phyloP scores from a whole-genome alignment of 306 rosid genomes.

The Ammopiptanthus mongolicus region DNA sequence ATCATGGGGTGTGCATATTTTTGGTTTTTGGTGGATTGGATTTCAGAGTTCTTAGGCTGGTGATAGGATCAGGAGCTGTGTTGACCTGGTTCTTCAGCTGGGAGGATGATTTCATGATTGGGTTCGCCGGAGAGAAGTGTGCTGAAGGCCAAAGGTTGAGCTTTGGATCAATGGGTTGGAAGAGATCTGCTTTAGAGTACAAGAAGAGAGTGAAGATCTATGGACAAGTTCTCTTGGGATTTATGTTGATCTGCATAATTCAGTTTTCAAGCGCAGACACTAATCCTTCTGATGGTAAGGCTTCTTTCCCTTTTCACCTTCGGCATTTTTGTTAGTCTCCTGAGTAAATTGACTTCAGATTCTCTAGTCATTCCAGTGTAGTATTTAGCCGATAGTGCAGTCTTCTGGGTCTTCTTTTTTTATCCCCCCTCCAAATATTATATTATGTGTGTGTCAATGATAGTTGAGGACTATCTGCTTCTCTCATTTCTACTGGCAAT shows the following conservation, averaged over 20 bases:
- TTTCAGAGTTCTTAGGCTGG: slow-evolving; percentile 12
- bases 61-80: slow-evolving; percentile 24
- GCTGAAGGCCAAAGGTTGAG: slow-evolving; percentile 33
- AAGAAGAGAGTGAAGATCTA: slow-evolving; percentile 46
- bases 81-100: slow-evolving; percentile 25
- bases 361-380: slow-evolving; percentile 3
- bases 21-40: neutral
- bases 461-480: slow-evolving; percentile 12
- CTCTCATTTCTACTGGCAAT: neutral
- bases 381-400: neutral
- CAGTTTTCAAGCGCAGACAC: slow-evolving; percentile 61
- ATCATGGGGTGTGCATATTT: neutral
- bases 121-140: slow-evolving; percentile 12
- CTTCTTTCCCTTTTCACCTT: slow-evolving; percentile 18
- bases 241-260: slow-evolving; percentile 48
- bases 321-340: slow-evolving; percentile 27
- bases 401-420: slow-evolving; percentile 11
- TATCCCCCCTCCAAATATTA: neutral
- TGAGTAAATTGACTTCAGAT: slow-evolving; percentile 20
- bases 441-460: neutral
- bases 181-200: slow-evolving; percentile 47
- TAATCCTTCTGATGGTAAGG: slow-evolving; percentile 70
- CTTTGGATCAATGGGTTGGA: slow-evolving; percentile 61
- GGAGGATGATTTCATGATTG: slow-evolving; percentile 42
- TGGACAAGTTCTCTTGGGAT: slow-evolving; percentile 42